These are phyloP conservation scores for Rhizophagus sp. DNA, from an alignment of 192 early-diverging fungal species.

Conservation along the genomic window DNA sequence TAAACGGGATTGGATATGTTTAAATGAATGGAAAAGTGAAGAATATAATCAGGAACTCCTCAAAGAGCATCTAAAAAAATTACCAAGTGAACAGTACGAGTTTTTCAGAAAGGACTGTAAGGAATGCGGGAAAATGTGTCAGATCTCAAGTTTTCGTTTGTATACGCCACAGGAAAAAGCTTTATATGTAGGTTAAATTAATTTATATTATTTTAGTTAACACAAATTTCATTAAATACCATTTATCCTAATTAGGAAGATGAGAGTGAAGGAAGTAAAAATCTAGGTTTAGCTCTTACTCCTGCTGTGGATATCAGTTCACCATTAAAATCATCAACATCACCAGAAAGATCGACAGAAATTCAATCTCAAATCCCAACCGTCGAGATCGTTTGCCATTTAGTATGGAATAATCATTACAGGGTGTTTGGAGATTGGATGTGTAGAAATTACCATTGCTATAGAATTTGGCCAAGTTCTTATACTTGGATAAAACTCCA, in stretches of 20 bases:
- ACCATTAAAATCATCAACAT: too few species aligned
- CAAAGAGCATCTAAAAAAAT: not conserved
- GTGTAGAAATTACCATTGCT: not conserved
- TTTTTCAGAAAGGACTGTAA: not conserved
- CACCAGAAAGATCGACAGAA: too few species aligned
- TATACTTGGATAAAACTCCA: constrained; percentile 15
- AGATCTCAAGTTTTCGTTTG: not conserved
- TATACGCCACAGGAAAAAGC: not conserved
- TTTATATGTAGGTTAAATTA: not conserved
- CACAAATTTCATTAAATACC: not conserved
- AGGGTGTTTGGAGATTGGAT: constrained; percentile 21
- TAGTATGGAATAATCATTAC: constrained; percentile 1
- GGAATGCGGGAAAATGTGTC: not conserved
- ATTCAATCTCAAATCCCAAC: not conserved
- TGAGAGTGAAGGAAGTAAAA: too few species aligned
- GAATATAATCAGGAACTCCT: not conserved
- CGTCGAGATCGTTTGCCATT: not conserved
- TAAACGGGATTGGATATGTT: too few species aligned
- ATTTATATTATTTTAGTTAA: not conserved
- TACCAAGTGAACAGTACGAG: not conserved
- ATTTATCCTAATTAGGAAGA: not conserved
- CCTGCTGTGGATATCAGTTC: too few species aligned
- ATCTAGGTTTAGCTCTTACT: too few species aligned
- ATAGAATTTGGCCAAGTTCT: constrained; percentile 4
- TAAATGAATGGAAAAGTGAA: not conserved